Evolutionary conservation across 345 rosid species (phyloP).

Genomic region (Capsella bursapastoris): DNA sequence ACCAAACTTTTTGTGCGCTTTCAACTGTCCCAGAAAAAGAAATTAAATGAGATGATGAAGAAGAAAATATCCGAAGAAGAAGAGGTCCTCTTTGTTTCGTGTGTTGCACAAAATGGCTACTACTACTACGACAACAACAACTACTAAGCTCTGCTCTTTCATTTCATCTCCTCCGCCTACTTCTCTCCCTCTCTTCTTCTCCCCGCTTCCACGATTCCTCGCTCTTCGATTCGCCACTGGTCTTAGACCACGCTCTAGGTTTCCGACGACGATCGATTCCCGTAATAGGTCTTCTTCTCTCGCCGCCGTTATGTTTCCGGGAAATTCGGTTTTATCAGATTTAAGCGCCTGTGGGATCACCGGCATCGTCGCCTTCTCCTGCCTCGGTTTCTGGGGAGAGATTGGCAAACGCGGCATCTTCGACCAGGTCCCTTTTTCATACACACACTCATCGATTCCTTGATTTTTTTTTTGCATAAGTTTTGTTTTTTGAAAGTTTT

Average conservation of each 20-base stretch:
- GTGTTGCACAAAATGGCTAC: conserved; percentile 13
- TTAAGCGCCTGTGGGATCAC: conserved; percentile 53
- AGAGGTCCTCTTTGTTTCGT: not conserved
- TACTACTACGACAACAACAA: not conserved
- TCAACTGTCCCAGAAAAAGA: not conserved
- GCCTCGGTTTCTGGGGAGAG: conserved; percentile 65
- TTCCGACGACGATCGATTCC: not conserved
- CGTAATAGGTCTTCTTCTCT: conserved; percentile 27
- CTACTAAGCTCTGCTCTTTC: conserved; percentile 3
- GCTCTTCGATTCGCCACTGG: not conserved
- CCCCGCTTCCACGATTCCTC: conserved; percentile 16
- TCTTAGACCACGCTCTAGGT: conserved; percentile 3
- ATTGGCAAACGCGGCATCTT: conserved; percentile 66
- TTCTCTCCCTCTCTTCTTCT: not conserved
- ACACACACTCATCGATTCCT: not conserved
- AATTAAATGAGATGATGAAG: conserved; percentile 1
- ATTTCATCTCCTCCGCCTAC: conserved; percentile 21
- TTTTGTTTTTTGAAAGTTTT: not conserved
- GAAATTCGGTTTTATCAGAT: conserved; percentile 60
- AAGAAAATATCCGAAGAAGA: not conserved
- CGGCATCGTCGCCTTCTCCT: conserved; percentile 50
- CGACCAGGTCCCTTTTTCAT: conserved; percentile 54
- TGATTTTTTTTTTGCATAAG: not conserved
- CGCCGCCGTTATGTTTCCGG: conserved; percentile 49
- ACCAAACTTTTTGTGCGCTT: no score